Evolutionary conservation across 179 eudicot species (phyloP).

Genomic region (Carnegiea gigantea): DNA sequence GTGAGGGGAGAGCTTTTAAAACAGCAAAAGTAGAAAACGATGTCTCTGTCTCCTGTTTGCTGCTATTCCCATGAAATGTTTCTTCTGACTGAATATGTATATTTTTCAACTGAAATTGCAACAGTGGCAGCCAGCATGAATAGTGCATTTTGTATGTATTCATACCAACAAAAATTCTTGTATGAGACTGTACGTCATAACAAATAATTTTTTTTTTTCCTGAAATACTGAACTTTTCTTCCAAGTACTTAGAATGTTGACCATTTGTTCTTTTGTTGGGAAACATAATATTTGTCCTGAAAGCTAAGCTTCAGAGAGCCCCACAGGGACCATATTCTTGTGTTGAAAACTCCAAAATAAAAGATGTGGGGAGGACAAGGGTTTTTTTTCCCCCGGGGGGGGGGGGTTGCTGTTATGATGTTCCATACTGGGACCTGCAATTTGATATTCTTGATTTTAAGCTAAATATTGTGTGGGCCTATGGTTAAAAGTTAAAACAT

Average conservation of each 20-base stretch:
- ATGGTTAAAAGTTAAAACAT: neutral
- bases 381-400: neutral
- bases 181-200: too few species aligned
- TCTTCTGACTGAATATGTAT: neutral
- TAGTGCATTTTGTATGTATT: too few species aligned
- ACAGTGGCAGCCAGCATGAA: neutral
- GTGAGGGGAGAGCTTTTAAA: neutral
- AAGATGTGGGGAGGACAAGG: neutral
- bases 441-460: neutral
- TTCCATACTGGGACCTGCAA: neutral
- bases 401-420: neutral
- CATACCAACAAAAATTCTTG: too few species aligned
- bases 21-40: too few species aligned
- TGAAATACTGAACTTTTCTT: neutral
- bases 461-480: neutral
- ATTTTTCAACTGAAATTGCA: neutral
- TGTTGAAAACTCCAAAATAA: neutral
- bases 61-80: neutral
- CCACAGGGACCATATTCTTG: neutral
- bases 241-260: neutral
- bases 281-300: neutral
- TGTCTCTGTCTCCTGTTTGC: neutral
- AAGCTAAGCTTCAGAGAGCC: neutral
- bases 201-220: neutral
- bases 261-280: neutral